Base-by-base conservation (phyloP, 1,139 yeast genomes). In the Candida sp. region DNA sequence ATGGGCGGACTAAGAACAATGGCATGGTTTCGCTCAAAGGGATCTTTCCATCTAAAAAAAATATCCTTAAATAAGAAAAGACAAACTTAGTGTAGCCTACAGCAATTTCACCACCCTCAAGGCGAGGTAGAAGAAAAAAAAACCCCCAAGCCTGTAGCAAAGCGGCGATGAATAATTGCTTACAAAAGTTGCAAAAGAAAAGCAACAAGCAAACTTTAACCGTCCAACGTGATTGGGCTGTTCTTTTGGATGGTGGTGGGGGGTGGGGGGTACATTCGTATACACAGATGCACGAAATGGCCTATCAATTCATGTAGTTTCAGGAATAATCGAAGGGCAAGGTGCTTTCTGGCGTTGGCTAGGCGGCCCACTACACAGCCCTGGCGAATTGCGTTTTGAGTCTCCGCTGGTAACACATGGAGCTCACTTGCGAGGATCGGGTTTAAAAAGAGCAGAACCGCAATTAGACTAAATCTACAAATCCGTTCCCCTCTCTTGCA, bases 401-500 rank as follows among this genome's bases (percentile, higher is more conserved):
- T 17, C 17, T 17, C 2, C 1, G 17, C 17, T 17, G 17, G 17
- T 17, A 17, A 17, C 23, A 17, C 25, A 34, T 12, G 22, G 38
- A 34, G 22, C 7, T 5, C 1, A 9, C 7, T 22, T 5, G 17
- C 17, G 6, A 34, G 17, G 12, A 38, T 23, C 42, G 42, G 9
- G 8, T 9, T 25, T n/a, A 25, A 38, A 9, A 12, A 26, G 4
- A 26, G 22, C 12, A 22, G 22, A 34, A 7, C 7, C 7, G 25
- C 22, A 38, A 2, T 4, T 9, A 38, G 17, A 23, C 27, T 22
- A 12, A 38, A 38, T 25, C 30, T 12, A 40, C 26, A 40, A 40
- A 40, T 40, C 43, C 43, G 43, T 40, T 40, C 43, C 43, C 43
- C 43, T 28, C 43, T 28, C 27, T 17, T 12, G 8, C 12, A 5